Base-by-base conservation (phyloP, 164 flowering plant species). In the Aristolochia californica region DNA sequence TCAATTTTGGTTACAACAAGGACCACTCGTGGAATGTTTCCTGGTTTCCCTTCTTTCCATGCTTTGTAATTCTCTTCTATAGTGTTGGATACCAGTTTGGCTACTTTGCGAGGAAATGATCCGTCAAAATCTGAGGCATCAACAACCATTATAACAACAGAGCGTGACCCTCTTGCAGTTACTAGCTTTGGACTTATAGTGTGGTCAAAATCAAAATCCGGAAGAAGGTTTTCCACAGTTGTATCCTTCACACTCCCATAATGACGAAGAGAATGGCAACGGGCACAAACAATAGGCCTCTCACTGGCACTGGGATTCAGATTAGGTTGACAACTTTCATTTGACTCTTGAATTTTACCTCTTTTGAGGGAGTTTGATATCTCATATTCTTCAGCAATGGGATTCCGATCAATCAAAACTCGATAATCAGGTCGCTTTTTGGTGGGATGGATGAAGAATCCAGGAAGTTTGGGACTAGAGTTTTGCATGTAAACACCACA, bases 71-170 rank as follows among this genome's bases (percentile, higher is more conserved):
- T 80, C 71, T 81, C 90, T 25, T 93, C 95, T 21, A 85, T 81
- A 0, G 89, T 74, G 7, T 45, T 62, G 0, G 91, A 85, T 9
- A 93, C 84, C 65, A 85, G 48, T 45, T 61, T 74, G 1, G 97
- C 96, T 2, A 84, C 87, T 58, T 64, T 82, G 45, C 75, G 69
- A 1, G 97, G 97, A 52, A 89, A 93, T 0, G 97, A 85, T 30
- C 97, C 99, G 56, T 89, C 96, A 45, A 93, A 93, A 71, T 93
- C 99, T 0, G 78, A 57, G 0, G 88, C 95, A 67, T 93, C 99
- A 23, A 89, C 97, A 16, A 89, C 90, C 85, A 87, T 73, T 56
- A 93, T 53, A 30, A 93, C 90, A 54, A 89, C 83, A 1, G 87
- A 72, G 25, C 96, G 74, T 5, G 81, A 65, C 45, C 95, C 96